Percentiles rank a stretch among this genome's conserved stretches.
phyloP scores from a whole-genome alignment of 306 rosid genomes.

The Begonia peltatifolia region DNA sequence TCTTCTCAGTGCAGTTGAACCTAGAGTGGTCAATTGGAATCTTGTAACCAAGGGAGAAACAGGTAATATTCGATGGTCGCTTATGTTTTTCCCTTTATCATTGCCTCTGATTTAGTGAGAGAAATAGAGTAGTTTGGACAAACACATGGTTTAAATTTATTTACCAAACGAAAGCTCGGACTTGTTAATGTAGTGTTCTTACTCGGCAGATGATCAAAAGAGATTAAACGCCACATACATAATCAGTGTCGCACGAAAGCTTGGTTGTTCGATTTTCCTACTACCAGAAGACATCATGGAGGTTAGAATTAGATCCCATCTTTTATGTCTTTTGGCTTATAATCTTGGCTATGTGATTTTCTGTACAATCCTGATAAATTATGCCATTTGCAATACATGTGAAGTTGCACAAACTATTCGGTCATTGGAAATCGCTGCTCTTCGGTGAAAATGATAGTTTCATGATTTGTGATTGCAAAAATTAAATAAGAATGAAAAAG shows the following conservation, averaged over 20 bases:
- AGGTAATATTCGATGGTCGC: slow-evolving; percentile 29
- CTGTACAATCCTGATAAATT: too few relatives aligned
- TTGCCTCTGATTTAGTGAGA: too few relatives aligned
- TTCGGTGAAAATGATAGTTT: too few relatives aligned
- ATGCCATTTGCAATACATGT: too few relatives aligned
- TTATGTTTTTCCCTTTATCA: not conserved
- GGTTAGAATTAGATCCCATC: slow-evolving; percentile 24
- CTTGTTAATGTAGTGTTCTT: not conserved
- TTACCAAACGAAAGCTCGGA: not conserved
- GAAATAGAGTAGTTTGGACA: too few relatives aligned
- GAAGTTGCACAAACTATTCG: too few relatives aligned
- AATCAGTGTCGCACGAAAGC: slow-evolving; percentile 91
- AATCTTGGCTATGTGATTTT: too few relatives aligned
- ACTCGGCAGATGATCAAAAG: slow-evolving; percentile 61
- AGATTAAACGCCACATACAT: slow-evolving; percentile 85
- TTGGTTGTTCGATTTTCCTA: slow-evolving; percentile 89
- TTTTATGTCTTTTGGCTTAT: too few relatives aligned
- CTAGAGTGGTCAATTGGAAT: slow-evolving; percentile 96
- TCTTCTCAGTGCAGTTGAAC: slow-evolving; percentile 94
- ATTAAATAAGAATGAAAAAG: too few relatives aligned
- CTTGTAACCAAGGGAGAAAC: slow-evolving; percentile 88
- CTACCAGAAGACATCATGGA: slow-evolving; percentile 91
- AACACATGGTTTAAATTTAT: not conserved
- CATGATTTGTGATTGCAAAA: too few relatives aligned
- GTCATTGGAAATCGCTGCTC: too few relatives aligned